Conservation (phyloP, 306 rosid species). For the Pyrus bretschneideri region DNA sequence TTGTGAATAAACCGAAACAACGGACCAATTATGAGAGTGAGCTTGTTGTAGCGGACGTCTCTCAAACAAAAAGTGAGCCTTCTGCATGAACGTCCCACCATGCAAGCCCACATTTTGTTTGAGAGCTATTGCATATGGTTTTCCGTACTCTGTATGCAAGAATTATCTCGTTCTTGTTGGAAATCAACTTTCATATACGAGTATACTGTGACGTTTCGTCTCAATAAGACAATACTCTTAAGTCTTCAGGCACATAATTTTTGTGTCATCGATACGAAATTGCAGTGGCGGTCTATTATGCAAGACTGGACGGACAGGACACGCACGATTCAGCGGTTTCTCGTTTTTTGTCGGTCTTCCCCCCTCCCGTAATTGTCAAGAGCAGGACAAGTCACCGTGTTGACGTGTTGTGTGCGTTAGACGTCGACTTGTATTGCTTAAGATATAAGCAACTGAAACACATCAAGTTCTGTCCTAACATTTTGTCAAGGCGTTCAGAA, state of each 20-base stretch:
- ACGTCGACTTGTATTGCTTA: background rate
- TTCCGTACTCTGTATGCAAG: too few relatives aligned
- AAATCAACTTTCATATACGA: too few relatives aligned
- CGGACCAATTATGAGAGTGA: background rate
- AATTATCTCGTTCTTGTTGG: too few relatives aligned
- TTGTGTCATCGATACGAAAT: background rate
- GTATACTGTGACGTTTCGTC: too few relatives aligned
- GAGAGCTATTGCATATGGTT: too few relatives aligned
- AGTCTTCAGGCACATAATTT: too few relatives aligned
- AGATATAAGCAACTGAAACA: background rate
- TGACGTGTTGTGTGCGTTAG: background rate
- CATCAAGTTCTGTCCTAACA: background rate
- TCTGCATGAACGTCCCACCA: background rate
- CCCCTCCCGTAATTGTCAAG: background rate
- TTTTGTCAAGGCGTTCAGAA: background rate
- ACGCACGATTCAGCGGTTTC: background rate
- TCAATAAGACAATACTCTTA: too few relatives aligned
- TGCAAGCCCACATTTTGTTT: background rate
- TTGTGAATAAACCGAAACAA: background rate
- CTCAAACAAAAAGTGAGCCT: background rate
- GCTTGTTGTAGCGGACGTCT: background rate
- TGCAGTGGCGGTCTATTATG: too few relatives aligned
- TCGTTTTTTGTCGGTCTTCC: background rate
- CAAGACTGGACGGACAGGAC: background rate
- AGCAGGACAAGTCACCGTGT: background rate